Evolutionary conservation across 2,329 filamentous ascomycete species (phyloP).

Genomic region (Botrytis cinerea): DNA sequence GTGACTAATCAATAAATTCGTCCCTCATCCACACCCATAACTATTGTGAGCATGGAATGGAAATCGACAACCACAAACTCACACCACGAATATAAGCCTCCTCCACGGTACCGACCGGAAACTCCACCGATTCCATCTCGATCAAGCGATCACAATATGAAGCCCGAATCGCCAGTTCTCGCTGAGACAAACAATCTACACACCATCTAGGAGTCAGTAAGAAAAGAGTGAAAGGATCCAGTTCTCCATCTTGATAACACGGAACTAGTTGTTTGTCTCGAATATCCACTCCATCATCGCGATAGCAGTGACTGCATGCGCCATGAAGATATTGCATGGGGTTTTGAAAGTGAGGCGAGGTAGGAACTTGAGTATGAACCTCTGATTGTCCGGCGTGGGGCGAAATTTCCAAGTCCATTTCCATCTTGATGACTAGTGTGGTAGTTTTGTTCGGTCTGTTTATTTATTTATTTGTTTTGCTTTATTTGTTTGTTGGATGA

Average conservation of each 20-base stretch:
- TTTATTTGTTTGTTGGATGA: not conserved
- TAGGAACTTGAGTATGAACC: slow-evolving; percentile 5
- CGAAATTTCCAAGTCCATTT: slow-evolving; percentile 11
- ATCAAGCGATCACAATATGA: slow-evolving; percentile 17
- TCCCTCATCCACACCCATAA: not conserved
- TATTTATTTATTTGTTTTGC: not conserved
- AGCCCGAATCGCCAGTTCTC: slow-evolving; percentile 10
- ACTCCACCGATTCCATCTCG: slow-evolving; percentile 5
- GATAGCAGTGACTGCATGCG: slow-evolving; percentile 19
- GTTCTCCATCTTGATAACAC: slow-evolving; percentile 5
- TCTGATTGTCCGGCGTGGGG: slow-evolving; percentile 8
- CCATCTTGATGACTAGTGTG: not conserved
- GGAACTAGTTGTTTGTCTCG: slow-evolving; percentile 19
- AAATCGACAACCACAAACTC: not conserved
- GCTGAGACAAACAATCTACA: slow-evolving; percentile 12
- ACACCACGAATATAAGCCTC: slow-evolving; percentile 13
- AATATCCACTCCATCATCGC: slow-evolving; percentile 19
- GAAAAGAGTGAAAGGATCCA: slow-evolving; percentile 11
- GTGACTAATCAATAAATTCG: not conserved
- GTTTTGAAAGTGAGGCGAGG: not conserved
- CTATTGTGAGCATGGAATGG: not conserved
- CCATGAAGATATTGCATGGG: slow-evolving; percentile 18
- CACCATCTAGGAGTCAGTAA: slow-evolving; percentile 21
- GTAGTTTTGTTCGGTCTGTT: not conserved
- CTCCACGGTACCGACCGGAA: slow-evolving; percentile 8